These are phyloP conservation scores for Daldinia decipiens DNA, from an alignment of 495 filamentous ascomycete species.

Conservation along the genomic window DNA sequence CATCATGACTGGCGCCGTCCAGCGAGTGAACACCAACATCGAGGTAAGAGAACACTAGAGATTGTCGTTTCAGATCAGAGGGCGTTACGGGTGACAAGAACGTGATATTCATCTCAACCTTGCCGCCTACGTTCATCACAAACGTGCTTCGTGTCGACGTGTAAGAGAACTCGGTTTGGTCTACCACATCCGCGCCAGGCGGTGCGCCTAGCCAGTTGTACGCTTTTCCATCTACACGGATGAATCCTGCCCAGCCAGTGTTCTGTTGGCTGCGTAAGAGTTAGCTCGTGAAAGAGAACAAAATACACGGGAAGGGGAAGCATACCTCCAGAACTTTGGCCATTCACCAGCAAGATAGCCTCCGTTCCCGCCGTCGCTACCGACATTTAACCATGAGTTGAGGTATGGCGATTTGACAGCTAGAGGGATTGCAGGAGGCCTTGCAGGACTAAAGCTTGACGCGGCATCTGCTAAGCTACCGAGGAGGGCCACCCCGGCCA, in stretches of 20 bases:
- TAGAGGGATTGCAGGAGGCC: slow-evolving; percentile 81
- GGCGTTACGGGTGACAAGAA: slow-evolving; percentile 92
- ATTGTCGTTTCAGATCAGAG: slow-evolving; percentile 84
- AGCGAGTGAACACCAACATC: slow-evolving; percentile 68
- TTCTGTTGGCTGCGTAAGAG: slow-evolving; percentile 72
- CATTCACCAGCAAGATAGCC: slow-evolving; percentile 76
- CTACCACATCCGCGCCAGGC: slow-evolving; percentile 58
- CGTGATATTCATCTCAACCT: slow-evolving; percentile 76
- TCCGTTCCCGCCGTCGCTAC: slow-evolving; percentile 74
- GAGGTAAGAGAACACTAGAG: slow-evolving; percentile 88
- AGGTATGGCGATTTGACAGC: slow-evolving; percentile 86
- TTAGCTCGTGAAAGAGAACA: slow-evolving; percentile 63
- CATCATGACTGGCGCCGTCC: slow-evolving; percentile 67
- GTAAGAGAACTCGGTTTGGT: slow-evolving; percentile 70
- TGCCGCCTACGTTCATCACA: slow-evolving; percentile 74
- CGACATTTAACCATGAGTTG: slow-evolving; percentile 78
- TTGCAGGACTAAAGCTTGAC: slow-evolving; percentile 58
- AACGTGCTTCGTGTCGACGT: slow-evolving; percentile 90
- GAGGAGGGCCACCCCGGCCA: slow-evolving; percentile 45
- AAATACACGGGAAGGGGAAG: slow-evolving; percentile 56
- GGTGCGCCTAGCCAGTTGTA: slow-evolving; percentile 73
- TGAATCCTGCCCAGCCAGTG: slow-evolving; percentile 79
- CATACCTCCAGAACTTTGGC: slow-evolving; percentile 60
- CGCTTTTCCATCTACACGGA: slow-evolving; percentile 62
- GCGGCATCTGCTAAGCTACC: slow-evolving; percentile 43